phyloP scores from a whole-genome alignment of 2,329 filamentous ascomycete genomes.

The Aspergillus quadricinctus region DNA sequence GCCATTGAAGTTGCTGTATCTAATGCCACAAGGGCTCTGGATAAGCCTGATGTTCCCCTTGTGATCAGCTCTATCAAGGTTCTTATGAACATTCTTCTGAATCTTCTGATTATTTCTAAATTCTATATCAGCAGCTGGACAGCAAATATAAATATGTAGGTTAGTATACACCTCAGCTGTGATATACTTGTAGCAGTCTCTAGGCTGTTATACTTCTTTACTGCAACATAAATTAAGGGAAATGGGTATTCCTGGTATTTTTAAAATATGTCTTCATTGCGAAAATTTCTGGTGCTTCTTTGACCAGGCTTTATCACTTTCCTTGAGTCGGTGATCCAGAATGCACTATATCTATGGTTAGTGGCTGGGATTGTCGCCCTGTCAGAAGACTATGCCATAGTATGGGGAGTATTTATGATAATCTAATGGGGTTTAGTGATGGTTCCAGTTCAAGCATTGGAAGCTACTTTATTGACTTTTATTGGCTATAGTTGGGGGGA shows the following conservation, averaged over 20 bases:
- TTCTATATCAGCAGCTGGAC: constrained; percentile 55
- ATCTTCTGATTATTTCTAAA: constrained; percentile 62
- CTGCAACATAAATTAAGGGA: constrained; percentile 3
- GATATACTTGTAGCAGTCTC: constrained; percentile 52
- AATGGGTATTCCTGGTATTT: not conserved
- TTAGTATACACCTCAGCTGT: constrained; percentile 59
- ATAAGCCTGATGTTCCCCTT: constrained; percentile 65
- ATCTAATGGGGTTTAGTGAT: too few species aligned
- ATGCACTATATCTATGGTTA: constrained; percentile 68
- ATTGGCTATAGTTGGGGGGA: too few species aligned
- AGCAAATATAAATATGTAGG: constrained; percentile 62
- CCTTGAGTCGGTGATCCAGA: constrained; percentile 61
- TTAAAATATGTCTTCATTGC: constrained; percentile 1
- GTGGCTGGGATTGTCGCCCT: constrained; percentile 61
- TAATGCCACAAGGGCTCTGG: constrained; percentile 59
- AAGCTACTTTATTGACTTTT: too few species aligned
- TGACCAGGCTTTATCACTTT: constrained; percentile 59
- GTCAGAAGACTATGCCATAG: constrained; percentile 62
- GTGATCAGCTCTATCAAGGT: constrained; percentile 63
- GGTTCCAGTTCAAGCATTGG: too few species aligned
- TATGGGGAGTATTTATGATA: too few species aligned
- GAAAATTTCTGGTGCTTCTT: constrained; percentile 48
- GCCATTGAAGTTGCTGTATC: constrained; percentile 61
- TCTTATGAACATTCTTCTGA: constrained; percentile 61
- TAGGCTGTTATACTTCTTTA: constrained; percentile 59